Evolutionary conservation across 2,329 filamentous ascomycete genomes (phyloP).

Genomic region (Beauveria rudraprayagi): DNA sequence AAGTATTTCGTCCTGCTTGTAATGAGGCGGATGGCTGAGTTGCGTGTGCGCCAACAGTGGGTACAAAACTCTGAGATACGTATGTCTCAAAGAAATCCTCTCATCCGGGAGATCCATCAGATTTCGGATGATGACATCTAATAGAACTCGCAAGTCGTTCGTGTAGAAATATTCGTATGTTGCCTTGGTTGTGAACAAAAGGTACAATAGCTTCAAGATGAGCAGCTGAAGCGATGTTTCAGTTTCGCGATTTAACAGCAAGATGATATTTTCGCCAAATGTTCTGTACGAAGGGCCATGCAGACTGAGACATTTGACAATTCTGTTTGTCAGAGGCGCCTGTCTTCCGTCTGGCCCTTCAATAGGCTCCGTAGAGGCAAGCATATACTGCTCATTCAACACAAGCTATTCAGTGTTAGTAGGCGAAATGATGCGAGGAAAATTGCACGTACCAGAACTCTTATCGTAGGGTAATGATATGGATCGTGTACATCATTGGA

Average conservation of each 20-base stretch:
- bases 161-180: conserved; percentile 99
- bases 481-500: conserved; percentile 85
- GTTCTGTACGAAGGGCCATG: conserved; percentile 79
- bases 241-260: conserved; percentile 88
- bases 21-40: conserved; percentile 75
- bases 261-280: conserved; percentile 95
- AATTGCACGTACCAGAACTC: conserved; percentile 64
- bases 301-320: conserved; percentile 81
- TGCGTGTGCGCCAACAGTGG: conserved; percentile 89
- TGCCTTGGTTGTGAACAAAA: conserved; percentile 83
- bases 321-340: conserved; percentile 72
- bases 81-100: conserved; percentile 69
- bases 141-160: conserved; percentile 86
- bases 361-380: conserved; percentile 49
- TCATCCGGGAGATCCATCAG: conserved; percentile 92
- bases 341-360: conserved; percentile 21
- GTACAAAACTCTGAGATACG: conserved; percentile 87
- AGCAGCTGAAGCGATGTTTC: conserved; percentile 90
- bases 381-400: conserved; percentile 97
- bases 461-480: conserved; percentile 91
- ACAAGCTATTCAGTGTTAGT: conserved; percentile 56
- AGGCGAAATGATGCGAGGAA: conserved; percentile 8
- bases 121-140: conserved; percentile 95
- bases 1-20: conserved; percentile 81
- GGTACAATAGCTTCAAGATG: conserved; percentile 92